Conservation (phyloP, 225 moss, liverwort and hornwort species). For the Straminergon stramineum region DNA sequence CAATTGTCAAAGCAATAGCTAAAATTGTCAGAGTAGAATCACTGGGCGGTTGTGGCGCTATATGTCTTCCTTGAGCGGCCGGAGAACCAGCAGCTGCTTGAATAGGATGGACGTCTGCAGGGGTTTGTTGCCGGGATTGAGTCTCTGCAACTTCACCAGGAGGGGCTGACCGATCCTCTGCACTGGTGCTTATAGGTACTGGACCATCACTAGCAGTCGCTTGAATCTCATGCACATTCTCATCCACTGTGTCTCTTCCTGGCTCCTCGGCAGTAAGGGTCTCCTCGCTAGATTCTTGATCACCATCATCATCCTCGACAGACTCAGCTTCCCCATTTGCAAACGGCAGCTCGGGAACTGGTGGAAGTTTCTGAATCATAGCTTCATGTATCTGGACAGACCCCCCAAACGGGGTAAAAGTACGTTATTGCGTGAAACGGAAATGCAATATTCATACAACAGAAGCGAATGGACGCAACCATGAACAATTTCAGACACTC, state of each 20-base stretch:
- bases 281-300: constrained; percentile 11
- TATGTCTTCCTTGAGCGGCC: constrained; percentile 39
- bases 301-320: constrained; percentile 24
- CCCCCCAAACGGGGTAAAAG: neutral
- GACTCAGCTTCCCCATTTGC: constrained; percentile 23
- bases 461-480: neutral
- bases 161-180: constrained; percentile 28
- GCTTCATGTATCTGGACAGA: constrained; percentile 65
- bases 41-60: constrained; percentile 35
- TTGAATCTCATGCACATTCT: constrained; percentile 48
- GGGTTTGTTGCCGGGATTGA: constrained; percentile 4
- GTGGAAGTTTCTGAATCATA: constrained; percentile 58
- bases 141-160: constrained; percentile 1
- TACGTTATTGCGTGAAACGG: neutral
- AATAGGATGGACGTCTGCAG: constrained; percentile 12
- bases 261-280: constrained; percentile 3
- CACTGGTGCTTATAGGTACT: constrained; percentile 47
- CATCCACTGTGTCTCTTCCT: constrained; percentile 17
- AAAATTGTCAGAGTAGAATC: constrained; percentile 76
- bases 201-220: constrained; percentile 49
- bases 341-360: constrained; percentile 47
- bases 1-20: constrained; percentile 77
- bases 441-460: neutral
- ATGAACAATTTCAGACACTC: neutral
- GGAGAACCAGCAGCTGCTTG: constrained; percentile 5